Conservation (phyloP, 805 yeast genomes). For the Metschnikowia dekortorum region DNA sequence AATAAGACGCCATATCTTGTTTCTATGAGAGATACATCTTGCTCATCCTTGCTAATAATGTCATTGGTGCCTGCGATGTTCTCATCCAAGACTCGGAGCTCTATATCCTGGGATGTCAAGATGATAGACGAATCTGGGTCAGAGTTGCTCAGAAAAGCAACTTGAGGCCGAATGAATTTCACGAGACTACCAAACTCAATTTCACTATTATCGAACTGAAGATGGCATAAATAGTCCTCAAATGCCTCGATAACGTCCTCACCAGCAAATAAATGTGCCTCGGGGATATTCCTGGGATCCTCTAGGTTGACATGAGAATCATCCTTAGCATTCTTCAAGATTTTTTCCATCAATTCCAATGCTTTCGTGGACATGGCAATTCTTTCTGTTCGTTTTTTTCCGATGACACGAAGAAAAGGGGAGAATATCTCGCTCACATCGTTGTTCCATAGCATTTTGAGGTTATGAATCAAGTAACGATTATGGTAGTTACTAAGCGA, state of each 20-base stretch:
- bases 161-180: constrained; percentile 74
- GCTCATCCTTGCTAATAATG: constrained; percentile 29
- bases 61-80: constrained; percentile 39
- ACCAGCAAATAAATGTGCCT: constrained; percentile 17
- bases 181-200: constrained; percentile 56
- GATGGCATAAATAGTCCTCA: constrained; percentile 46
- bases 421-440: constrained; percentile 57
- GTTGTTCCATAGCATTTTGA: constrained; percentile 78
- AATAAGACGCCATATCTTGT: constrained; percentile 53
- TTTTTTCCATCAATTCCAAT: constrained; percentile 44
- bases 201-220: constrained; percentile 37
- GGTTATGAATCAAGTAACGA: constrained; percentile 66
- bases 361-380: constrained; percentile 49
- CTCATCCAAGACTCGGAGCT: constrained; percentile 46
- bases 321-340: constrained; percentile 22
- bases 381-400: constrained; percentile 39
- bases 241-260: constrained; percentile 43
- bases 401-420: constrained; percentile 47
- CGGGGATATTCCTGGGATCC: constrained; percentile 2
- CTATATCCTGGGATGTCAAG: constrained; percentile 55
- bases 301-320: constrained; percentile 8
- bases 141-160: constrained; percentile 54
- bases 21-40: constrained; percentile 44
- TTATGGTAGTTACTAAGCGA: constrained; percentile 49
- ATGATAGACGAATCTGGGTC: constrained; percentile 47